Percentiles rank a stretch among this genome's conserved stretches.
These are phyloP conservation scores for Candida coquimbonensis DNA, from an alignment of 805 yeast species.

Conservation along the genomic window DNA sequence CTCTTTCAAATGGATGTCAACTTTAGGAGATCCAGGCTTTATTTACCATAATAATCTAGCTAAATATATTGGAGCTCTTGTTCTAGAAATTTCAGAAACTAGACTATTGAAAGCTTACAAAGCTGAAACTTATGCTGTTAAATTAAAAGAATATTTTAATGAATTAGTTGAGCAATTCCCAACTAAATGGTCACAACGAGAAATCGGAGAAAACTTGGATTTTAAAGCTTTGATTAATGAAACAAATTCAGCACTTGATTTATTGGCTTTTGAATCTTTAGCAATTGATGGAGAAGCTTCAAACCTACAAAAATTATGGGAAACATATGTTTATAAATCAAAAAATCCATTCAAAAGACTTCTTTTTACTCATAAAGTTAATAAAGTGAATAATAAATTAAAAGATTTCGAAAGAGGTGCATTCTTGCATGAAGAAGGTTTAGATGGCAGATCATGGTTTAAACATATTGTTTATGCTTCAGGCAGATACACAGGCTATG, in stretches of 20 bases:
- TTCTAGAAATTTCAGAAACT: conserved; percentile 41
- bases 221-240: conserved; percentile 24
- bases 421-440: conserved; percentile 39
- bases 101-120: conserved; percentile 36
- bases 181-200: conserved; percentile 21
- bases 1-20: conserved; percentile 64
- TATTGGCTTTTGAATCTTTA: conserved; percentile 18
- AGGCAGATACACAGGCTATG: conserved; percentile 51
- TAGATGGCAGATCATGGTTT: conserved; percentile 45
- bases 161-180: conserved; percentile 32
- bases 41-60: conserved; percentile 50
- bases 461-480: conserved; percentile 46
- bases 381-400: conserved; percentile 28
- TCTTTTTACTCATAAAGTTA: conserved; percentile 21
- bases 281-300: conserved; percentile 22
- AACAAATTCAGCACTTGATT: conserved; percentile 22
- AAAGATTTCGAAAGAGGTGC: conserved; percentile 35
- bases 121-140: conserved; percentile 31
- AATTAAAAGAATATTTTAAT: conserved; percentile 31
- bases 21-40: conserved; percentile 56
- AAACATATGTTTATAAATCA: conserved; percentile 20
- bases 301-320: conserved; percentile 23
- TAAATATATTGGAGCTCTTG: conserved; percentile 43
- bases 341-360: conserved; percentile 27
- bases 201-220: conserved; percentile 8